These are phyloP conservation scores for Metschnikowia aberdeeniae DNA, from an alignment of 805 yeast genomes.

Conservation along the genomic window DNA sequence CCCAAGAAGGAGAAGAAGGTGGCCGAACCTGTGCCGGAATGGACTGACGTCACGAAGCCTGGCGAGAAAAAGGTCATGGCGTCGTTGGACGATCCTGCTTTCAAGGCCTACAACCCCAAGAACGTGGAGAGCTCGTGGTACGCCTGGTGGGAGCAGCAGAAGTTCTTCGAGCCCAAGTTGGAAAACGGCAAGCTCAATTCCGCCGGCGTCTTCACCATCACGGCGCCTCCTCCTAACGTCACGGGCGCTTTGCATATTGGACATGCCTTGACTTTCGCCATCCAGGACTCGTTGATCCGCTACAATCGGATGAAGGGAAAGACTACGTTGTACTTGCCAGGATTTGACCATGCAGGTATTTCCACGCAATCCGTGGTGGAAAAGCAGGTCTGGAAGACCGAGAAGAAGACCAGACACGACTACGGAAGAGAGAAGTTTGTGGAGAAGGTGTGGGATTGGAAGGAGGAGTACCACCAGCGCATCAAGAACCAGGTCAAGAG, in stretches of 20 bases:
- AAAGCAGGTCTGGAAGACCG: constrained; percentile 86
- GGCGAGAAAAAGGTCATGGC: constrained; percentile 90
- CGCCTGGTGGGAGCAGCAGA: constrained; percentile 91
- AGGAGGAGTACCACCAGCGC: constrained; percentile 82
- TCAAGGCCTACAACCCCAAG: constrained; percentile 89
- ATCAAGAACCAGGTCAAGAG: constrained; percentile 80
- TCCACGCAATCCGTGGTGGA: constrained; percentile 98
- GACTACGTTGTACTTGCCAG: constrained; percentile 89
- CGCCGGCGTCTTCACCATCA: constrained; percentile 83
- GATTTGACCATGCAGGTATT: constrained; percentile 99
- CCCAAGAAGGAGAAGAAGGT: constrained; percentile 65
- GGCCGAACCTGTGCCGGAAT: constrained; percentile 76
- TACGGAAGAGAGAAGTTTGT: constrained; percentile 88
- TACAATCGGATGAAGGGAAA: constrained; percentile 96
- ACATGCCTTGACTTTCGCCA: constrained; percentile 91
- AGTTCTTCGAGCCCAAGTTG: constrained; percentile 84
- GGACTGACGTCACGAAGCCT: constrained; percentile 72
- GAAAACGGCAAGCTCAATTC: constrained; percentile 72
- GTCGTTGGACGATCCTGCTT: constrained; percentile 86
- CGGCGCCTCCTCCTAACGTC: constrained; percentile 99
- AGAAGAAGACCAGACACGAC: constrained; percentile 89
- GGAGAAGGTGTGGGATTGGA: constrained; percentile 96
- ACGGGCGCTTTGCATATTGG: constrained; percentile 99
- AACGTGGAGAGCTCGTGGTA: constrained; percentile 97
- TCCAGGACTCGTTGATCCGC: constrained; percentile 90